These are phyloP conservation scores for Colletotrichum lupini DNA, from an alignment of 2,329 filamentous ascomycete species.

Conservation along the genomic window DNA sequence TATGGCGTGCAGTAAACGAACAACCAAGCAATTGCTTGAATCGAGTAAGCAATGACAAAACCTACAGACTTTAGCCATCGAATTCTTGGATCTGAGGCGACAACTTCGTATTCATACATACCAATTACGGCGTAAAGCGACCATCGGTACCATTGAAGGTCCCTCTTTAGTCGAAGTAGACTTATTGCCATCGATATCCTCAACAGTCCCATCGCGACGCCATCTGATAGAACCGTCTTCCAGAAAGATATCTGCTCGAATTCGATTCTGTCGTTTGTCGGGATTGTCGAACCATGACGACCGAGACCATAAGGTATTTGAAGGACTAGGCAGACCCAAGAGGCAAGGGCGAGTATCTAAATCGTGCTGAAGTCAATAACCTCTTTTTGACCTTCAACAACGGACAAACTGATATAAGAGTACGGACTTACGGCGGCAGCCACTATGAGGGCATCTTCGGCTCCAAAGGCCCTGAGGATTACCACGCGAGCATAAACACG, in stretches of 20 bases:
- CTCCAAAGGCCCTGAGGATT: constrained; percentile 41
- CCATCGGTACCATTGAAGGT: constrained; percentile 39
- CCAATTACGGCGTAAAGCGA: constrained; percentile 38
- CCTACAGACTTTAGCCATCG: not conserved
- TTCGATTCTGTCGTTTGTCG: constrained; percentile 27
- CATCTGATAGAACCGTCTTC: constrained; percentile 39
- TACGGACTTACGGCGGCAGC: constrained; percentile 26
- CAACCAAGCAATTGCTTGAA: constrained; percentile 38
- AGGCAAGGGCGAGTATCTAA: constrained; percentile 34
- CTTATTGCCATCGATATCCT: constrained; percentile 39
- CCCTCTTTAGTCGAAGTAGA: constrained; percentile 37
- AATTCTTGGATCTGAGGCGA: too few relatives aligned
- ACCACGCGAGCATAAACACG: constrained; percentile 41
- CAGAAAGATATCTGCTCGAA: constrained; percentile 40
- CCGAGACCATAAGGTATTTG: constrained; percentile 40
- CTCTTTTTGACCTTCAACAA: too few relatives aligned
- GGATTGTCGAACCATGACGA: constrained; percentile 34
- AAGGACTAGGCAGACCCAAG: constrained; percentile 39
- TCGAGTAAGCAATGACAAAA: constrained; percentile 38
- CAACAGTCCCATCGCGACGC: constrained; percentile 38
- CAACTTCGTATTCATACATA: not conserved
- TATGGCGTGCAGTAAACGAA: constrained; percentile 41
- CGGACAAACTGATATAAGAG: too few relatives aligned
- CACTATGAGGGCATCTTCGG: constrained; percentile 42
- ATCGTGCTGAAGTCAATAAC: not conserved